Evolutionary conservation across 345 rosid genomes (phyloP).

Genomic region (Eucalyptus erythrocorys): DNA sequence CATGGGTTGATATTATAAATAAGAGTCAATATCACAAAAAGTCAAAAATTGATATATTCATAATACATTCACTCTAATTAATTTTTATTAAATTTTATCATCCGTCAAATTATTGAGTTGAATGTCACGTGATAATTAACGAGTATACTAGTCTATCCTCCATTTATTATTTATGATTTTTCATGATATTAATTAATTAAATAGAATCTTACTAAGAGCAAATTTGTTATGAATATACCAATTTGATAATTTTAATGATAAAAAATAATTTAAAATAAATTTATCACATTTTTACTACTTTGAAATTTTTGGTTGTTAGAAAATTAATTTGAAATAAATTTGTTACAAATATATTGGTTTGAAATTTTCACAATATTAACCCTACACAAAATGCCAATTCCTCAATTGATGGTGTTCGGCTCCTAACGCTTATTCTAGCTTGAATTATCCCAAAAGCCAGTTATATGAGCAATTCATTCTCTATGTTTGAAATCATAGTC

Average conservation of each 20-base stretch:
- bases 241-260: fast-evolving
- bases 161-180: too few species aligned
- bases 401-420: too few species aligned
- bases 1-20: neutral
- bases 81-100: too few species aligned
- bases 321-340: fast-evolving
- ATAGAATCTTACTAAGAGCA: fast-evolving
- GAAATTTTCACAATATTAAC: too few species aligned
- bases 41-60: fast-evolving
- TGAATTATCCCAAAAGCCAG: neutral
- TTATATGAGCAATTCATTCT: neutral
- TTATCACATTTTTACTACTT: fast-evolving
- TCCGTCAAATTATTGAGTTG: fast-evolving
- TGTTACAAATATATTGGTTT: fast-evolving
- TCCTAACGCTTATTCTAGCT: neutral
- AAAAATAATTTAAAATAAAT: fast-evolving
- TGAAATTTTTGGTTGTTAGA: fast-evolving
- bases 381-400: too few species aligned
- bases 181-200: too few species aligned
- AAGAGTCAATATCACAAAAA: fast-evolving
- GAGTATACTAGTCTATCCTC: fast-evolving
- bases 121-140: fast-evolving
- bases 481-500: neutral
- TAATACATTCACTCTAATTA: fast-evolving
- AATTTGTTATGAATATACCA: fast-evolving